A percentile compares a stretch with the other conserved stretches of the same genome.
These are phyloP conservation scores for Chrysosporium queenslandicum DNA, from an alignment of 2,329 filamentous ascomycete genomes.

Conservation along the genomic window DNA sequence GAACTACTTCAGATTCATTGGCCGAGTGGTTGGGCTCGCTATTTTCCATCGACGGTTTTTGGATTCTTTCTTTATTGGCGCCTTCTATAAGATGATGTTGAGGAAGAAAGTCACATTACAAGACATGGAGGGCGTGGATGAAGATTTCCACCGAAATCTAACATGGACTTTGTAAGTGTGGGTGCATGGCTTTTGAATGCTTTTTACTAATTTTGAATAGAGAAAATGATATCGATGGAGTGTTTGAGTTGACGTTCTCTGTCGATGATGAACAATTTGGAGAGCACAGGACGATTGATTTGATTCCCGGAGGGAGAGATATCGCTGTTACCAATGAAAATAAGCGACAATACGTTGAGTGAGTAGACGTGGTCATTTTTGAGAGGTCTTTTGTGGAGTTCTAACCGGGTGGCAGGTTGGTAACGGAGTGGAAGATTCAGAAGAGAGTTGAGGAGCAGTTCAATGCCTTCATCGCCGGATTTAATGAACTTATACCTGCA, in stretches of 20 bases:
- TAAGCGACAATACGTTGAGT: conserved; percentile 97
- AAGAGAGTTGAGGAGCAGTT: conserved; percentile 98
- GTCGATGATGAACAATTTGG: conserved; percentile 97
- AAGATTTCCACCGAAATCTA: conserved; percentile 90
- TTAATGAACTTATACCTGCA: conserved; percentile 92
- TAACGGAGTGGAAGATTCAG: conserved; percentile 98
- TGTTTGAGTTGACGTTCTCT: conserved; percentile 90
- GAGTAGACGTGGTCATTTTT: conserved; percentile 28
- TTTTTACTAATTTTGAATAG: conserved; percentile 28
- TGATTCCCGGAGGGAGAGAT: conserved; percentile 79
- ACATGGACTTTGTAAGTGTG: conserved; percentile 73
- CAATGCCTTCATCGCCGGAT: conserved; percentile 92
- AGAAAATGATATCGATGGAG: conserved; percentile 92
- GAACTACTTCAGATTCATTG: conserved; percentile 99
- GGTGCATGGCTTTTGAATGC: neutral
- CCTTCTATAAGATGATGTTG: conserved; percentile 98
- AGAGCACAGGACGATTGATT: conserved; percentile 83
- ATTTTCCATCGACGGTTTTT: conserved; percentile 98
- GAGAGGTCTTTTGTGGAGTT: neutral
- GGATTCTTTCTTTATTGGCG: conserved; percentile 97
- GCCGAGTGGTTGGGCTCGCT: conserved; percentile 86
- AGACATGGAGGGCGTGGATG: conserved; percentile 98
- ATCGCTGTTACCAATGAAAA: conserved; percentile 98
- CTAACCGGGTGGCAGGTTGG: conserved; percentile 49
- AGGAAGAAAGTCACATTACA: conserved; percentile 82